phyloP scores from a whole-genome alignment of 2,329 filamentous ascomycete genomes.

The Trichoderma pleuroti region DNA sequence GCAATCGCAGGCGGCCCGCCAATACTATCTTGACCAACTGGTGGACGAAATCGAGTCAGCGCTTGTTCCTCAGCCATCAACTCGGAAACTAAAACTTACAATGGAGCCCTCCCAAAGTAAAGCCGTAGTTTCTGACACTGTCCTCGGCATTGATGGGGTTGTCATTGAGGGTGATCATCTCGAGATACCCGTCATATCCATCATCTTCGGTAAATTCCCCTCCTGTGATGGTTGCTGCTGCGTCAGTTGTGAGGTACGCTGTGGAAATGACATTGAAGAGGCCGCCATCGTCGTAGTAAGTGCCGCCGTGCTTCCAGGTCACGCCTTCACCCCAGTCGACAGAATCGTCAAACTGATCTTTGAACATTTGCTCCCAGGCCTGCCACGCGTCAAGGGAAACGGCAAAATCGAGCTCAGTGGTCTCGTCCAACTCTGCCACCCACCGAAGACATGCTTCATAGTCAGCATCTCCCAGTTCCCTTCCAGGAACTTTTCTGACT shows the following conservation, averaged over 20 bases:
- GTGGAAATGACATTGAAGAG: not conserved
- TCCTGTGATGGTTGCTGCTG: not conserved
- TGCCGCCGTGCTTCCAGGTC: constrained; percentile 5
- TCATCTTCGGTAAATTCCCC: not conserved
- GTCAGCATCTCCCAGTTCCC: not conserved
- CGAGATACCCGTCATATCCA: not conserved
- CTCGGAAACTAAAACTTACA: not conserved
- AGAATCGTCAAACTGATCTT: not conserved
- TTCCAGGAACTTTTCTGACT: not conserved
- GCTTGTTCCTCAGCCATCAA: not conserved
- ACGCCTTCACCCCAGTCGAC: not conserved
- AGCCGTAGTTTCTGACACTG: not conserved
- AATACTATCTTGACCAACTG: constrained; percentile 3
- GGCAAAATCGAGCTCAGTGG: not conserved
- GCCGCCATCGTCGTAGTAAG: constrained; percentile 12
- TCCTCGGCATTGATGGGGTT: not conserved
- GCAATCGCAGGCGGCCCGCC: not conserved
- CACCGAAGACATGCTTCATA: constrained; percentile 11
- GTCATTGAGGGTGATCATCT: constrained; percentile 6
- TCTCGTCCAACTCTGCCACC: constrained; percentile 6
- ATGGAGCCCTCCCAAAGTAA: constrained; percentile 12
- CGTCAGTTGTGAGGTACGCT: constrained; percentile 5
- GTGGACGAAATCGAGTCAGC: not conserved
- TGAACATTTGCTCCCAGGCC: constrained; percentile 9
- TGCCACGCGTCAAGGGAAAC: constrained; percentile 2